phyloP scores from a whole-genome alignment of 2,329 filamentous ascomycete species.

The Hypoxylon sp. region DNA sequence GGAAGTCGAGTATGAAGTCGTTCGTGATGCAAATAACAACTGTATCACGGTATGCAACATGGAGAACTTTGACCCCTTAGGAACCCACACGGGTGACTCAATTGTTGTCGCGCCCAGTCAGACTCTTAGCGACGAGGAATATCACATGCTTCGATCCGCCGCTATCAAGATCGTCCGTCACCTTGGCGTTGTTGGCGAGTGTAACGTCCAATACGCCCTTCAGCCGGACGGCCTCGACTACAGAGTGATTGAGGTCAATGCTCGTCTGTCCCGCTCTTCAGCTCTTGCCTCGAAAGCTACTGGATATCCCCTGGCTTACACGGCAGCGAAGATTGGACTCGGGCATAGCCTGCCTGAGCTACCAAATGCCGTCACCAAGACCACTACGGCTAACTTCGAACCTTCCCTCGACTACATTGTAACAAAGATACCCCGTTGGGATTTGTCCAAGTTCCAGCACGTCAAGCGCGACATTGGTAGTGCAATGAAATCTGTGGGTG shows the following conservation, averaged over 20 bases:
- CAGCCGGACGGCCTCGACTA: conserved; percentile 98
- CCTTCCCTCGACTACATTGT: conserved; percentile 98
- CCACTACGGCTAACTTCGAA: conserved; percentile 98
- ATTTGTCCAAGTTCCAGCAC: conserved; percentile 98
- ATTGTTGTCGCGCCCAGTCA: conserved; percentile 98
- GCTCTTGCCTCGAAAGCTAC: conserved; percentile 98
- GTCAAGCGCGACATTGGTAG: conserved; percentile 98
- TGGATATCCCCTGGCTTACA: conserved; percentile 96
- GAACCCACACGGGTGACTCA: conserved; percentile 97
- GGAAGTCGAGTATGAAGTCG: conserved; percentile 98
- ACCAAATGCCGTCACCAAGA: conserved; percentile 98
- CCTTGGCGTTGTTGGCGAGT: conserved; percentile 96
- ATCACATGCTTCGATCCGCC: conserved; percentile 98
- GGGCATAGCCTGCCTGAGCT: conserved; percentile 95
- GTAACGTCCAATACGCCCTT: conserved; percentile 97
- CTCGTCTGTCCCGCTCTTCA: conserved; percentile 96
- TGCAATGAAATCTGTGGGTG: conserved; percentile 98
- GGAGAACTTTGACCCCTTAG: conserved; percentile 98
- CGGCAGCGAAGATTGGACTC: conserved; percentile 96
- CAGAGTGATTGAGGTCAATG: conserved; percentile 98
- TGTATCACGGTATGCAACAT: conserved; percentile 99
- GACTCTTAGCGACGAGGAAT: conserved; percentile 97
- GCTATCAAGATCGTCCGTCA: conserved; percentile 99
- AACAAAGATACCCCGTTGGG: conserved; percentile 98
- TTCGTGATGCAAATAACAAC: conserved; percentile 97